Evolutionary conservation across 495 filamentous ascomycete genomes (phyloP), one percentile per base, ranked within the genome.

Genomic region (Daldinia bambusicola): DNA sequence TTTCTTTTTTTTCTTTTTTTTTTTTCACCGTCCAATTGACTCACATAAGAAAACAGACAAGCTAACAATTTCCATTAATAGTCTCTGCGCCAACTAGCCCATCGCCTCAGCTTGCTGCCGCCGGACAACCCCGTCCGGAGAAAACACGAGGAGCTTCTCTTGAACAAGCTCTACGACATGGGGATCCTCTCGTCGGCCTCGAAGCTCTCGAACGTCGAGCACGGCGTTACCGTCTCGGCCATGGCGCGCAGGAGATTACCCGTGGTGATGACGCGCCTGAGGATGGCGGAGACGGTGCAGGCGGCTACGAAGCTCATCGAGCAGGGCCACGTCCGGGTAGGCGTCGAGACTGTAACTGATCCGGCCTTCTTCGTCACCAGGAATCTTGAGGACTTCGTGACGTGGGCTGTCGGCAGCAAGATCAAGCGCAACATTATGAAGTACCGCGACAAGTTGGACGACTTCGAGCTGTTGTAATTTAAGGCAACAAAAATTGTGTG

Each of bases 351-450:
- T 22, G 87, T 98, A 22, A 95, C 89, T 14, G 95, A 99, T 79
- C 89, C 94, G 9, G 90, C 90, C 0, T 93, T 88, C 72, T 80
- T 93, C 55, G 90, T 94, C 14, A 91, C 89, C 34, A 81, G 91
- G 66, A 93, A 89, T 72, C 91, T 97, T 89, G 95, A 98, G 82
- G 95, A 99, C 80, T 98, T 95, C 65, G 91, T 99, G 26, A 98
- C 95, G 4, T 99, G 95, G 95, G 92, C 95, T 32, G 93, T 96
- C 71, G 91, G 91, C 57, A 94, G 91, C 78, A 98, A 97, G 91
- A 97, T 98, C 82, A 97, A 95, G 89, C 85, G 91, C 75, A 95
- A 91, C 72, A 94, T 98, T 63, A 87, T 97, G 88, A 90, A 89
- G 76, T 99, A 98, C 77, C 88, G 93, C 65, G 93, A 97, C 79